Percentiles rank a stretch among this genome's conserved stretches.
phyloP scores from a whole-genome alignment of 106 monocot genomes.

The Iris macrosiphon region DNA sequence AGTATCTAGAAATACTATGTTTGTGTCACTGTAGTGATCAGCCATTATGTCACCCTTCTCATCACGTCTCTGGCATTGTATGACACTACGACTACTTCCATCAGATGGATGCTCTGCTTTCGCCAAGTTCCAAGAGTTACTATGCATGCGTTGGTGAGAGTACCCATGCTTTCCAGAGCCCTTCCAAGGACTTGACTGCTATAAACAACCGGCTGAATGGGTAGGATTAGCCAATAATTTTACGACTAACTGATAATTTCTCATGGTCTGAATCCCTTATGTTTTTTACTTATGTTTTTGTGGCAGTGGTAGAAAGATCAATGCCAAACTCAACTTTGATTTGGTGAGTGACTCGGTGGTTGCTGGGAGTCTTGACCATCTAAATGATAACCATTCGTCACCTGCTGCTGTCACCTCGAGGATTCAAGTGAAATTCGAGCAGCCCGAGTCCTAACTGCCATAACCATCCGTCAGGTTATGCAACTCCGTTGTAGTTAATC shows the following conservation, averaged over 20 bases:
- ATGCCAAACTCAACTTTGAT: slow-evolving; percentile 21
- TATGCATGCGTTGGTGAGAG: slow-evolving; percentile 95
- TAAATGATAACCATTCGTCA: slow-evolving; percentile 28
- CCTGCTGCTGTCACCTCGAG: slow-evolving; percentile 8
- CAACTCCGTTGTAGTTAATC: neutral
- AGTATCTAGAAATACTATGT: too few species aligned
- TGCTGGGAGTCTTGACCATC: slow-evolving; percentile 15
- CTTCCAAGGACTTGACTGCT: slow-evolving; percentile 80
- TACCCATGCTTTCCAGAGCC: slow-evolving; percentile 94
- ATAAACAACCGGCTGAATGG: slow-evolving; percentile 83
- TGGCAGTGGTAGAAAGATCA: slow-evolving; percentile 5
- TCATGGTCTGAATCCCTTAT: neutral
- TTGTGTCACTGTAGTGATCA: neutral
- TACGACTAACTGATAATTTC: neutral
- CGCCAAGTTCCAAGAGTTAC: slow-evolving; percentile 92
- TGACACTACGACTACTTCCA: too few species aligned
- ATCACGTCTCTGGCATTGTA: too few species aligned
- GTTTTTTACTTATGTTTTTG: neutral
- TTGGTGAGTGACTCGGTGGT: slow-evolving; percentile 15
- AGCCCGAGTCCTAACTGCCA: slow-evolving; percentile 22
- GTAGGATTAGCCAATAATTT: slow-evolving; percentile 15
- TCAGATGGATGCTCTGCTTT: slow-evolving; percentile 79
- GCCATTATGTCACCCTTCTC: neutral
- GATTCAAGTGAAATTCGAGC: slow-evolving; percentile 36
- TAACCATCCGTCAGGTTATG: neutral